A percentile compares a stretch with the other conserved stretches of the same genome.
phyloP scores from a whole-genome alignment of 1,139 yeast species.

The Yamadazyma membranifaciens region DNA sequence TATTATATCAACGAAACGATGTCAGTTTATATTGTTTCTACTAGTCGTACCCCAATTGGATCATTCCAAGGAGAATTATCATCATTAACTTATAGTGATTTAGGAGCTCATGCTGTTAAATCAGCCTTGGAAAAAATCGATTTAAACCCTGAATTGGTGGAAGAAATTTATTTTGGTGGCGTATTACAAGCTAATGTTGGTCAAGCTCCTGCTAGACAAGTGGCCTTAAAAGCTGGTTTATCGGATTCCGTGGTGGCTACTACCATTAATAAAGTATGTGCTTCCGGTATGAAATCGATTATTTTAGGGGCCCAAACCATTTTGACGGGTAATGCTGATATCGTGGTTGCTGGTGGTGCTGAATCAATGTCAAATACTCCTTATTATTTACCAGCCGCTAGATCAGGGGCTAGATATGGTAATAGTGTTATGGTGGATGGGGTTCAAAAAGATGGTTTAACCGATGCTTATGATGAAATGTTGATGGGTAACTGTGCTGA shows the following conservation, averaged over 20 bases:
- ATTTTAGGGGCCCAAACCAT: constrained; percentile 90
- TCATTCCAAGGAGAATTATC: constrained; percentile 84
- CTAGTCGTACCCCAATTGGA: constrained; percentile 95
- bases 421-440: constrained; percentile 80
- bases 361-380: constrained; percentile 98
- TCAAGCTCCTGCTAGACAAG: constrained; percentile 98
- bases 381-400: constrained; percentile 82
- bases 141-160: constrained; percentile 74
- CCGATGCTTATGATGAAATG: constrained; percentile 80
- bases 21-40: constrained; percentile 82
- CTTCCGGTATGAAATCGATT: constrained; percentile 91
- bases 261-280: constrained; percentile 95
- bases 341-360: constrained; percentile 96
- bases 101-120: constrained; percentile 90
- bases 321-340: constrained; percentile 84
- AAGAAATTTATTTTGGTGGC: constrained; percentile 90
- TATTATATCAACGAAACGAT: constrained; percentile 5
- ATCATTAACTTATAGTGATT: constrained; percentile 73
- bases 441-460: constrained; percentile 84
- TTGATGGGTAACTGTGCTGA: constrained; percentile 98
- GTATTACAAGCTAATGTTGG: constrained; percentile 93
- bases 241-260: constrained; percentile 78
- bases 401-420: constrained; percentile 89
- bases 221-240: constrained; percentile 86
- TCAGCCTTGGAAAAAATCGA: constrained; percentile 81